phyloP scores from a whole-genome alignment of 2,329 filamentous ascomycete species.

The Apiospora pterosperma region DNA sequence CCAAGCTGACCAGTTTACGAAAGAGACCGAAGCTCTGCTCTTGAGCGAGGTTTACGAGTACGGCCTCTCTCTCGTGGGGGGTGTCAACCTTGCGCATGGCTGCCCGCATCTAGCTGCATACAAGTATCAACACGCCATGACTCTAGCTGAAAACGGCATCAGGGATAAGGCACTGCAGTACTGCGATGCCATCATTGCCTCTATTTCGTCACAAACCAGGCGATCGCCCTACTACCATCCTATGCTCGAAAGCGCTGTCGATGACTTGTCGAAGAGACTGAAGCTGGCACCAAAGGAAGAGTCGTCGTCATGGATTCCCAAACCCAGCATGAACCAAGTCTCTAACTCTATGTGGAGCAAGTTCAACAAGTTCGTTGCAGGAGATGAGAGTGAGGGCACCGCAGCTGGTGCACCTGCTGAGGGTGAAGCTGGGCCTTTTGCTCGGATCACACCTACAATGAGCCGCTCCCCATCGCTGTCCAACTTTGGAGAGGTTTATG shows the following conservation, averaged over 20 bases:
- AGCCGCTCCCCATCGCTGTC: slow-evolving; percentile 70
- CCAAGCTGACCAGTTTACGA: slow-evolving; percentile 67
- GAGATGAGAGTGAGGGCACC: slow-evolving; percentile 73
- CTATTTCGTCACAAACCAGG: slow-evolving; percentile 77
- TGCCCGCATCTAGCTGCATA: slow-evolving; percentile 85
- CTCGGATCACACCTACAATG: slow-evolving; percentile 73
- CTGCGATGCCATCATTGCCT: slow-evolving; percentile 75
- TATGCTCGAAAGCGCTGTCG: slow-evolving; percentile 69
- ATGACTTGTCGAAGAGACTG: slow-evolving; percentile 79
- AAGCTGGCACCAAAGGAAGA: slow-evolving; percentile 82
- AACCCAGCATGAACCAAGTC: slow-evolving; percentile 93
- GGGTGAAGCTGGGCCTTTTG: slow-evolving; percentile 69
- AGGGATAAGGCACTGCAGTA: slow-evolving; percentile 84
- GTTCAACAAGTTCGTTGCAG: slow-evolving; percentile 95
- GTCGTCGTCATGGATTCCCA: slow-evolving; percentile 85
- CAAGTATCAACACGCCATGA: slow-evolving; percentile 84
- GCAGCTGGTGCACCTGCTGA: slow-evolving; percentile 56
- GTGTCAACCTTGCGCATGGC: slow-evolving; percentile 49
- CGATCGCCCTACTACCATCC: slow-evolving; percentile 83
- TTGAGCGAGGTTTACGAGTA: slow-evolving; percentile 97
- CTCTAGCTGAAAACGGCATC: slow-evolving; percentile 79
- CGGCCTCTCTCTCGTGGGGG: slow-evolving; percentile 68
- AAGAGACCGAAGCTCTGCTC: slow-evolving; percentile 81
- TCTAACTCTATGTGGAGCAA: slow-evolving; percentile 86
- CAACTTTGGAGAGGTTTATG: slow-evolving; percentile 69